Evolutionary conservation across 805 yeast species (phyloP), one percentile per base, ranked within the genome.

Genomic region (Candida awuae): DNA sequence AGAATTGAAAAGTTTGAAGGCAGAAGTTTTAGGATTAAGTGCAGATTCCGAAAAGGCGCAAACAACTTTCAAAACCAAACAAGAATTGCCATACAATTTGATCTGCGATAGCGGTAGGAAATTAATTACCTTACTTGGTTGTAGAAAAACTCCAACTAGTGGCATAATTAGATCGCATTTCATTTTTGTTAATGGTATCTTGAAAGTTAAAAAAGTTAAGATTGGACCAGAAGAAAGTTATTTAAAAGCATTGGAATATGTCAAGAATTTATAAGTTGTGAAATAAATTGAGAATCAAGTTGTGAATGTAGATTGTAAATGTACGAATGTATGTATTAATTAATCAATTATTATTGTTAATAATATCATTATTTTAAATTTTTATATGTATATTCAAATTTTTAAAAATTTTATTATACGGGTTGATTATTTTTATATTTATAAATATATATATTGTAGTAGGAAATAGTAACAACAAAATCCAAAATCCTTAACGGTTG

Each of bases 101-200:
- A 65, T 92, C 45, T 70, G 82, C 46, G 98, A 90, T 58, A 86
- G 95, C 3, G 52, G 71, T 31, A 76, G 72, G 54, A 68, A 75
- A 48, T 67, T 90, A 44, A 76, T 92, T 50, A 80, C 77, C 0
- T 57, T 68, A 3, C 66, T 92, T 45, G 97, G 97, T 5, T 95
- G 94, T 17, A 82, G 79, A 53, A 90, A 88, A 65, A 54, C 68
- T 1, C 86, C 94, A 23, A 49, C 42, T 25, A 25, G 28, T 22
- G 94, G 95, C 5, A 75, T 82, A 35, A 74, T 78, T 39, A 75
- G 98, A 56, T 84, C 95, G n/a, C 95, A 90, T 55, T 88, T 94
- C 85, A 73, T 90, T 32, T 83, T 92, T 58, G 74, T 70, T 30
- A 79, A 85, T 54, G 96, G 96, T 12, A 70, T 75, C 46, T 67